Evolutionary conservation across 2,329 filamentous ascomycete genomes (phyloP).

Genomic region (Westerdykella ornata): DNA sequence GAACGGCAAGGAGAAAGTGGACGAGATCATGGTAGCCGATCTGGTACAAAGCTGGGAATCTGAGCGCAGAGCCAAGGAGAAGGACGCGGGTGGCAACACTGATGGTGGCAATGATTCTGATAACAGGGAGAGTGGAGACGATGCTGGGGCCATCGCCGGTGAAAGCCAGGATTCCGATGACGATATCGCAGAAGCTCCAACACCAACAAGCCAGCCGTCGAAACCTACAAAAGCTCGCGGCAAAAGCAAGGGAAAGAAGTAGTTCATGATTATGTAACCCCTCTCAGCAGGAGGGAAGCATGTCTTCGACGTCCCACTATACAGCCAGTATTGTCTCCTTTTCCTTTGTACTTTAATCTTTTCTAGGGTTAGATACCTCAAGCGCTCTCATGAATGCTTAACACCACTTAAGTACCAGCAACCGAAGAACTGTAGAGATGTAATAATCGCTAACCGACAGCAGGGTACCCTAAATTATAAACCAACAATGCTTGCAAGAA

Average conservation of each 20-base stretch:
- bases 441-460: not conserved
- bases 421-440: too few relatives aligned
- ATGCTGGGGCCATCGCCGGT: slow-evolving; percentile 10
- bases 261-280: not conserved
- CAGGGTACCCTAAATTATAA: not conserved
- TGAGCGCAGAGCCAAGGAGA: slow-evolving; percentile 46
- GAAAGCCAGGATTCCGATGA: slow-evolving; percentile 16
- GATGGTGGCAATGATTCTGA: slow-evolving; percentile 15
- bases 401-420: too few relatives aligned
- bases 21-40: slow-evolving; percentile 54
- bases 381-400: too few relatives aligned
- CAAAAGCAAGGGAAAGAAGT: slow-evolving; percentile 38
- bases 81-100: slow-evolving; percentile 6
- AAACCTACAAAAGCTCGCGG: slow-evolving; percentile 39
- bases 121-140: slow-evolving; percentile 21
- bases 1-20: slow-evolving; percentile 76
- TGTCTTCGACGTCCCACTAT: too few relatives aligned
- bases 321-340: too few relatives aligned
- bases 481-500: not conserved
- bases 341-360: too few relatives aligned
- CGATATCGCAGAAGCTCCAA: slow-evolving; percentile 16
- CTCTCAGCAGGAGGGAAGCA: too few relatives aligned
- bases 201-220: slow-evolving; percentile 23
- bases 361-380: too few relatives aligned
- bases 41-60: slow-evolving; percentile 35